Conservation (phyloP, 257 asterid species). For the Ophiorrhiza pumila region DNA sequence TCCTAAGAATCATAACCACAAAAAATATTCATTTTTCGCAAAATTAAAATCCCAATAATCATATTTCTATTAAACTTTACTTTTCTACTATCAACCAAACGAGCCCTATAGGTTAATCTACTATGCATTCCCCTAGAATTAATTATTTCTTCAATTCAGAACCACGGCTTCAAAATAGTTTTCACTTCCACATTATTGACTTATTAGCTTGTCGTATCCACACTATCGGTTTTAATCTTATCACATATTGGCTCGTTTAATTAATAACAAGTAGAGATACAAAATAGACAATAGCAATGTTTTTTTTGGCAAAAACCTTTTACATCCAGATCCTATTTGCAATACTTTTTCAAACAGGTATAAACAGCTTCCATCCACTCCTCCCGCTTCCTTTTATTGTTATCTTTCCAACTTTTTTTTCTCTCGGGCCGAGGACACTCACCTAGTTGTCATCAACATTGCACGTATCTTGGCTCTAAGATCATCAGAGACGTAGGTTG, state of each 20-base stretch:
- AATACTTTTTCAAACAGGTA: not conserved
- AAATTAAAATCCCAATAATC: too few relatives aligned
- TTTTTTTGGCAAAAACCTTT: not conserved
- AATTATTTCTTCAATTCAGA: too few relatives aligned
- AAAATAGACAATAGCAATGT: not conserved
- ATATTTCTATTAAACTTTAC: too few relatives aligned
- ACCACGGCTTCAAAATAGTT: too few relatives aligned
- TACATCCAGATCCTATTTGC: not conserved
- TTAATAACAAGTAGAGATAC: not conserved
- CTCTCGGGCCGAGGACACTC: not conserved
- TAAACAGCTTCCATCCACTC: not conserved
- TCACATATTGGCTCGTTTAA: too few relatives aligned
- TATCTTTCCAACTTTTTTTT: not conserved
- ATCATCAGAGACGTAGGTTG: conserved; percentile 61
- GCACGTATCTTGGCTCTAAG: conserved; percentile 78
- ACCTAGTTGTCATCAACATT: conserved; percentile 42
- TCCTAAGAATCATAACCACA: too few relatives aligned
- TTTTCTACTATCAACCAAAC: too few relatives aligned
- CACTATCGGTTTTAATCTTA: not conserved
- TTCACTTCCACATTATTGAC: too few relatives aligned
- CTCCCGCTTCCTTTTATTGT: not conserved
- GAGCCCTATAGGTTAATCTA: too few relatives aligned
- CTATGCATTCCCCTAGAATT: too few relatives aligned
- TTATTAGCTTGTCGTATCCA: not conserved
- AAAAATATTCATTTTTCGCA: too few relatives aligned